phyloP scores from a whole-genome alignment of 257 asterid species.

The Scutellaria minor region DNA sequence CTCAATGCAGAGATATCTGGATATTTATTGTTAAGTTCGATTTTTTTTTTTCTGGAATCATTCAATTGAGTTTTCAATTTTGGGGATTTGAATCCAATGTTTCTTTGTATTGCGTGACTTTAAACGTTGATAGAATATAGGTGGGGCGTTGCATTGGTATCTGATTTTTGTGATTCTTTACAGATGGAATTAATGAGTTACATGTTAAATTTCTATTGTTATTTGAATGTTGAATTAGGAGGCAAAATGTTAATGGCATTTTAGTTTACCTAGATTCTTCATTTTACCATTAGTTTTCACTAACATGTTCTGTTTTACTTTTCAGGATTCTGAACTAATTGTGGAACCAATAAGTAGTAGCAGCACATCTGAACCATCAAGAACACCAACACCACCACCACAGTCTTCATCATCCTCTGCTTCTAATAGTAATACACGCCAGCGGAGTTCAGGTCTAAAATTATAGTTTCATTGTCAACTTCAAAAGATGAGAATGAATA shows the following conservation, averaged over 20 bases:
- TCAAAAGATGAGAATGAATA: slow-evolving; percentile 10
- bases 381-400: slow-evolving; percentile 54
- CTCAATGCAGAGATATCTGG: neutral
- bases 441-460: slow-evolving; percentile 58
- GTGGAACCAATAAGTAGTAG: slow-evolving; percentile 77
- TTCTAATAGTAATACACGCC: slow-evolving; percentile 55
- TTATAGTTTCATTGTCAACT: slow-evolving; percentile 7
- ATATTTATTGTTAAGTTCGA: neutral
- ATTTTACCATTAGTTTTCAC: slow-evolving; percentile 18
- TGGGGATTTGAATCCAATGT: slow-evolving; percentile 10
- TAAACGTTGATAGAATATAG: neutral
- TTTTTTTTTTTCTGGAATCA: neutral
- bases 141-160: too few species aligned
- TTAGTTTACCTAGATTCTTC: slow-evolving; percentile 9
- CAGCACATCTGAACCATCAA: slow-evolving; percentile 68
- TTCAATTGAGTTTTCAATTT: slow-evolving; percentile 15
- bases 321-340: slow-evolving; percentile 76
- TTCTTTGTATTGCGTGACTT: neutral
- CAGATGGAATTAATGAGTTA: neutral
- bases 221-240: slow-evolving; percentile 14
- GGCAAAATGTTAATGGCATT: slow-evolving; percentile 10
- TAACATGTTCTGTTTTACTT: slow-evolving; percentile 20
- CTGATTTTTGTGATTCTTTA: neutral
- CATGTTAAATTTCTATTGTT: slow-evolving; percentile 18
- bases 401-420: slow-evolving; percentile 64